Conservation (phyloP, 768 basidiomycete genomes). For the Nidularia sp. region DNA sequence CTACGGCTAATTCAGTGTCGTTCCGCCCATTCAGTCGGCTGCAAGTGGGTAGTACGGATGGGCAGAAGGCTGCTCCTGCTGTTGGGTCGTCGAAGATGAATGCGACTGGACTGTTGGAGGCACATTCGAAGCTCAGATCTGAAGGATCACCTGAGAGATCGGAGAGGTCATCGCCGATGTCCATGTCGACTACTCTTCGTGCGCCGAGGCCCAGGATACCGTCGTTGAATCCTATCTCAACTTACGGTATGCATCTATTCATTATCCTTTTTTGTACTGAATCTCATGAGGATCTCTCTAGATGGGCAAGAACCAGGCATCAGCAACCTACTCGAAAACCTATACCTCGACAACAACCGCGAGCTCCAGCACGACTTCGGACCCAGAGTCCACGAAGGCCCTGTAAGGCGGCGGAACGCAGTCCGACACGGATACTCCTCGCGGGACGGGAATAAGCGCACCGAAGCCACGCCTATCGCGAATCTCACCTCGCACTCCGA, state of each 20-base stretch:
- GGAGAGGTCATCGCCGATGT: constrained; percentile 74
- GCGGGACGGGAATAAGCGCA: constrained; percentile 59
- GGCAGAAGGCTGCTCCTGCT: constrained; percentile 86
- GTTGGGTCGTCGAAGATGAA: constrained; percentile 82
- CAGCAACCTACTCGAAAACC: constrained; percentile 81
- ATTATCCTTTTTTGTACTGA: neutral
- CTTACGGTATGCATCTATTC: constrained; percentile 51
- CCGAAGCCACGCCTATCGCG: constrained; percentile 79
- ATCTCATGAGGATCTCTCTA: constrained; percentile 20
- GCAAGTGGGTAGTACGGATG: constrained; percentile 69
- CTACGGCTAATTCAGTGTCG: constrained; percentile 62
- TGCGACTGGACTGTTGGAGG: constrained; percentile 78
- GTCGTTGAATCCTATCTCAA: constrained; percentile 59
- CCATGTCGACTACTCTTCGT: constrained; percentile 52
- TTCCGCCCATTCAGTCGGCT: constrained; percentile 56
- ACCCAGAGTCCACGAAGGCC: constrained; percentile 78
- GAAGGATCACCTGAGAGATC: constrained; percentile 71
- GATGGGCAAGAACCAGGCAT: constrained; percentile 92
- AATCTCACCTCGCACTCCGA: constrained; percentile 84
- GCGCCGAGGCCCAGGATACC: constrained; percentile 43
- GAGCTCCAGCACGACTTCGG: constrained; percentile 92
- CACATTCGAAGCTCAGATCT: constrained; percentile 61
- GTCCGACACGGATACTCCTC: constrained; percentile 63
- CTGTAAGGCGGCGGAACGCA: constrained; percentile 72
- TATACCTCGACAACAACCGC: constrained; percentile 83